phyloP scores from a whole-genome alignment of 192 early-diverging fungal genomes.

The Linnemannia schmuckeri region DNA sequence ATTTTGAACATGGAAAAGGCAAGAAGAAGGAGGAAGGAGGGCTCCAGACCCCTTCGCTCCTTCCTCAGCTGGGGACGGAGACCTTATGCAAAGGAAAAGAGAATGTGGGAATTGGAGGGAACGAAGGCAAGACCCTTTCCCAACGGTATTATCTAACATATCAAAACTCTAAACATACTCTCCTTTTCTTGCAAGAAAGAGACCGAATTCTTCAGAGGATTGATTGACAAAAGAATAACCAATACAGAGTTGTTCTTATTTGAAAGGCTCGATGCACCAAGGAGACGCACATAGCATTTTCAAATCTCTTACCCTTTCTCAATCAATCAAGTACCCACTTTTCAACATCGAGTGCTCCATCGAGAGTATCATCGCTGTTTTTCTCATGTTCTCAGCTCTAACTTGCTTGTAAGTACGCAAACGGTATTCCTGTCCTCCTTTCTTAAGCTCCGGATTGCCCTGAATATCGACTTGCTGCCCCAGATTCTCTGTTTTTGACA shows the following conservation, averaged over 20 bases:
- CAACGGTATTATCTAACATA: neutral
- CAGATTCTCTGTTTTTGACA: neutral
- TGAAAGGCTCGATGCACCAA: neutral
- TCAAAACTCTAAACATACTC: neutral
- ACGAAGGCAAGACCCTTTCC: neutral
- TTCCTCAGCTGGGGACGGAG: neutral
- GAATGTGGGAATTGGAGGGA: neutral
- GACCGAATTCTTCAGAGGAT: neutral
- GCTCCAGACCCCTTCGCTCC: neutral
- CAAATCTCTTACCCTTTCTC: neutral
- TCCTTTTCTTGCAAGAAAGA: neutral
- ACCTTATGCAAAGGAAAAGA: neutral
- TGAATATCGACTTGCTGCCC: neutral
- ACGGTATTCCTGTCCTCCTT: neutral
- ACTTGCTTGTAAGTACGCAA: neutral
- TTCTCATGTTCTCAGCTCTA: neutral
- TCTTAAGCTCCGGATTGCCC: neutral
- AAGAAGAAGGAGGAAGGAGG: neutral
- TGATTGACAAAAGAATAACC: neutral
- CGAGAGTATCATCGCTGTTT: neutral
- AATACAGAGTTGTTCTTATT: neutral
- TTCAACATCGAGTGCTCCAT: neutral
- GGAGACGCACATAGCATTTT: neutral
- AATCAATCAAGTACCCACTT: neutral
- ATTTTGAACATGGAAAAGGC: neutral